Base-by-base conservation (phyloP, 225 moss, liverwort and hornwort genomes). In the Asterella californica region DNA sequence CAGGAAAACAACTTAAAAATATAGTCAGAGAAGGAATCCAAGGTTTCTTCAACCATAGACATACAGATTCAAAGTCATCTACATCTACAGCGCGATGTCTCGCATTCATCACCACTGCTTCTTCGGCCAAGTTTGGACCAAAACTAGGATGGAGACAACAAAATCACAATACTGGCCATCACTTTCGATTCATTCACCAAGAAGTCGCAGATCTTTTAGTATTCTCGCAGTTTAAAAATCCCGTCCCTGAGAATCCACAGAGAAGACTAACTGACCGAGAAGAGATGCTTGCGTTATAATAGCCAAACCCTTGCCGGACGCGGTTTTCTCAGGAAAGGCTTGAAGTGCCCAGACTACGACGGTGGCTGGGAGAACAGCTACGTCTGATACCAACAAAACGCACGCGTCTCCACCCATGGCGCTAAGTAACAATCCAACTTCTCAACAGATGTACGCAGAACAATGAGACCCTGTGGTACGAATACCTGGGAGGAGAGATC, bases 301-400 rank as follows among this genome's bases (percentile, higher is more conserved):
- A 63, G 90, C 88, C 84, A 93, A 74, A 49, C 84, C 84, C 66
- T 80, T 69, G 32, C 89, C 90, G 54, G 87, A 83, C 17, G 79
- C 87, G 32, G 77, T 64, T 74, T 86, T 83, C n/a, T 89, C 89
- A 29, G 81, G 79, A 63, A 94, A 92, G 34, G 80, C 81, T 76
- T 89, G 85, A 27, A 81, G 78, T 34, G 78, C 89, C 89, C 89
- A 85, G 49, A 90, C 79, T 10, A 88, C 88, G 63, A 79, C 88
- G 15, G 86, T 82, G 0, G 84, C 91, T 14, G 92, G 88, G 32
- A 95, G 87, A 34, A 82, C 55, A 75, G 81, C 49, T 71, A 87
- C 80, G 81, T 99, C 99, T 52, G 93, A 93, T n/a, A 91, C 89
- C 85, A 99, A 52, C 76, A 94, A 73, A 53, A 90, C 92, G 69